Evolutionary conservation across 257 asterid species (phyloP), one percentile per base, ranked within the genome.

Genomic region (Przewalskia tangutica): DNA sequence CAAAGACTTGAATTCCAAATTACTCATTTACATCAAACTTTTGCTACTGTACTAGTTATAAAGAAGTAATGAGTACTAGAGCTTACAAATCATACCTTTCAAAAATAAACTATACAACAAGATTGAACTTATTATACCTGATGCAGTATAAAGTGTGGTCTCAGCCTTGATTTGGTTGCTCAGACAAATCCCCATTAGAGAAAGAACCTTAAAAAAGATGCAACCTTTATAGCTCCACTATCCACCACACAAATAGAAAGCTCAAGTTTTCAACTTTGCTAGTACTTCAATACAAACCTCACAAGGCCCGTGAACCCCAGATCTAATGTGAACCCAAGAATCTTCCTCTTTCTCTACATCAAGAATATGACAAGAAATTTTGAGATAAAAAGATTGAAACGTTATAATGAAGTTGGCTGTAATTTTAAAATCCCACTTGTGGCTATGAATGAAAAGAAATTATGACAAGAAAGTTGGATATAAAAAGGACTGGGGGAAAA

Each of bases 161-260:
- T 91, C 97, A 8, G 95, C 94, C 89, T 95, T 95, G 48, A 92
- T 89, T 92, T 91, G 97, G 85, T 90, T 91, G 91, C 99, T 95
- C 60, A 85, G 87, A 85, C 97, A 95, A 89, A 92, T 86, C 84
- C 99, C 99, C 99, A 95, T 95, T 65, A 23, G 64, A 77, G 40
- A 40, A 85, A 84, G 73, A 62, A 80, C 76, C 64, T 81, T 58
- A 59, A 51, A 56, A 78, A 8, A 81, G 17, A 20, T 40, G 1
- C 85, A 60, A 46, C 65, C 65, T 63, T 12, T 68, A 40, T 73
- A 67, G 27, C 73, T 65, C 85, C 20, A 82, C 60, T 79, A 46
- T 84, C 77, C 86, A 54, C 67, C 36, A 36, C 6, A 82, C 58
- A 79, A 85, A 86, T 11, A 84, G 48, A 82, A 65, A 83, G 6